Conservation (phyloP, 2,329 filamentous ascomycete genomes). For the Ampelomyces quisqualis region DNA sequence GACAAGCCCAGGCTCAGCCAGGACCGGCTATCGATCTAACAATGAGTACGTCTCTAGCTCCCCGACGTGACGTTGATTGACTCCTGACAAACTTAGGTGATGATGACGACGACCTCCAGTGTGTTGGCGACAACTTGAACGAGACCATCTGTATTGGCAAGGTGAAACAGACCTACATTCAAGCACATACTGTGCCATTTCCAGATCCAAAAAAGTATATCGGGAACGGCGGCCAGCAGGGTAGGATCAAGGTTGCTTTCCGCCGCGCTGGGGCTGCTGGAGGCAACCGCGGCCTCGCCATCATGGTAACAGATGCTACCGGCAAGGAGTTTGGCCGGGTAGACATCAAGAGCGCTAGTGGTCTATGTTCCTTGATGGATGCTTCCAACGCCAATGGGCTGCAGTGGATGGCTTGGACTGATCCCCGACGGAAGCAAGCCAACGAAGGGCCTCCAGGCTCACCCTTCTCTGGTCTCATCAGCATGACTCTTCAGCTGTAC, state of each 20-base stretch:
- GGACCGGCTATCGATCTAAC: constrained; percentile 36
- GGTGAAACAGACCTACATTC: constrained; percentile 66
- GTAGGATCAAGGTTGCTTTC: constrained; percentile 71
- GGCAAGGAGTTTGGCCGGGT: constrained; percentile 73
- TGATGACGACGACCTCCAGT: constrained; percentile 63
- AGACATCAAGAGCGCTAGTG: constrained; percentile 65
- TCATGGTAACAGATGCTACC: constrained; percentile 73
- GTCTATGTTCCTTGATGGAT: constrained; percentile 73
- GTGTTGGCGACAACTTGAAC: constrained; percentile 61
- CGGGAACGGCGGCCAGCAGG: constrained; percentile 60
- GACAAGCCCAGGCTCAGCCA: constrained; percentile 7
- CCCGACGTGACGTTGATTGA: constrained; percentile 17
- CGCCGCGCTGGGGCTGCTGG: constrained; percentile 60
- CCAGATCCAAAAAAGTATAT: constrained; percentile 64
- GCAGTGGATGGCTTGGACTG: constrained; percentile 71
- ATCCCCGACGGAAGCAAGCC: constrained; percentile 61
- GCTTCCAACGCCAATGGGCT: constrained; percentile 59
- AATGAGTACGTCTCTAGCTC: constrained; percentile 29
- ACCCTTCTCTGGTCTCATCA: constrained; percentile 32
- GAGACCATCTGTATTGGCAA: constrained; percentile 81
- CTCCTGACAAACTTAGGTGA: constrained; percentile 51
- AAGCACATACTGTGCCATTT: constrained; percentile 67
- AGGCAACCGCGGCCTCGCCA: constrained; percentile 60
- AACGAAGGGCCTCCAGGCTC: constrained; percentile 54
- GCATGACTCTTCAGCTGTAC: constrained; percentile 75